These are phyloP conservation scores for Ettlia oleoabundans DNA, from an alignment of 139 green algal species.

Conservation along the genomic window DNA sequence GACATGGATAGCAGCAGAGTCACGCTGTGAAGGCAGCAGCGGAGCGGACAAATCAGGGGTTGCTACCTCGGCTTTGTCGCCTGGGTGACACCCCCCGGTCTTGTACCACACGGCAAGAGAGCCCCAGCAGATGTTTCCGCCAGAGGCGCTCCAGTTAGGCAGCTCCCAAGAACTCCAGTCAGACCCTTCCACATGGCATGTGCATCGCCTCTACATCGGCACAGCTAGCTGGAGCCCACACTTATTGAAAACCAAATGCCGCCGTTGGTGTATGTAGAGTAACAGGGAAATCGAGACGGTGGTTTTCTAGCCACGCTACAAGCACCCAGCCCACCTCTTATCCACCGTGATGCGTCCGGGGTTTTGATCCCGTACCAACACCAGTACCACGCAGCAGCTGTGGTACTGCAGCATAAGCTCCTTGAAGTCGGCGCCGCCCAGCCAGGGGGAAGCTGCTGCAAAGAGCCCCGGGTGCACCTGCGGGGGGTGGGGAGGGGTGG, in stretches of 20 bases:
- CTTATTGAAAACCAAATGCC: too few relatives aligned
- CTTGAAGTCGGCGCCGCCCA: slow-evolving; percentile 37
- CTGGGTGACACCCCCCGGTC: too few relatives aligned
- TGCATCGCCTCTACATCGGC: too few relatives aligned
- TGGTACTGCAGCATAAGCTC: slow-evolving; percentile 32
- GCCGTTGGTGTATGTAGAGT: too few relatives aligned
- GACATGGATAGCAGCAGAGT: neutral
- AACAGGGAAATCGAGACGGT: too few relatives aligned
- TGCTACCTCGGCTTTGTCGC: too few relatives aligned
- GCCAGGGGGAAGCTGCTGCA: slow-evolving; percentile 38
- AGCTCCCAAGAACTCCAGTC: too few relatives aligned
- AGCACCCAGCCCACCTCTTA: neutral
- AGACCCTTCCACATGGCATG: too few relatives aligned
- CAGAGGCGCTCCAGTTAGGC: too few relatives aligned
- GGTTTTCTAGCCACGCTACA: neutral
- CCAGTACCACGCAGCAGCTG: slow-evolving; percentile 39
- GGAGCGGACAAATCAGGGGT: neutral
- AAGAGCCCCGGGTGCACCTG: slow-evolving; percentile 53
- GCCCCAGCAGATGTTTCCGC: too few relatives aligned
- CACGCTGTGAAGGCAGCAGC: neutral
- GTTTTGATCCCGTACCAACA: slow-evolving; percentile 58
- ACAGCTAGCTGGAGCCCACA: too few relatives aligned
- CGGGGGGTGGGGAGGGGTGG: neutral
- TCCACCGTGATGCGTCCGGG: slow-evolving; percentile 29
- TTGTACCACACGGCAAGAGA: too few relatives aligned